Conservation (phyloP, 495 filamentous ascomycete species). For the Xylaria scruposa region DNA sequence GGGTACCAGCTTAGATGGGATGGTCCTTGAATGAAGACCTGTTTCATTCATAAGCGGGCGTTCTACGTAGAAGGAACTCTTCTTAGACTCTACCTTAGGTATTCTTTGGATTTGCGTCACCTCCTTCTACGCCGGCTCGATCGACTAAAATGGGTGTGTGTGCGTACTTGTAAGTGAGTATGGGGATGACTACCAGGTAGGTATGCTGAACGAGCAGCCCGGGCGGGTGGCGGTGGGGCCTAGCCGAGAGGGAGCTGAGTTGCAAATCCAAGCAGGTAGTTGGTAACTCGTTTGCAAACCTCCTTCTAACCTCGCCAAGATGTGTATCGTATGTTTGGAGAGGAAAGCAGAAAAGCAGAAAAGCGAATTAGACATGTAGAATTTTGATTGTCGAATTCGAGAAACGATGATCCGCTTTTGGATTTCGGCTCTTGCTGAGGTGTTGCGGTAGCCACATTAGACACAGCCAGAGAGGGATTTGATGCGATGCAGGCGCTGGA, state of each 20-base stretch:
- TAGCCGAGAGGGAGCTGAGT: slow-evolving; percentile 9
- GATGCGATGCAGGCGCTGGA: slow-evolving; percentile 6
- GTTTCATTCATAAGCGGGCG: neutral
- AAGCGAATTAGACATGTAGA: neutral
- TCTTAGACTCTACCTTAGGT: neutral
- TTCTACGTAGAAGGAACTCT: neutral
- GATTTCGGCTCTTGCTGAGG: neutral
- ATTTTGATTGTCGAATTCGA: neutral
- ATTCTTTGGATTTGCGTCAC: neutral
- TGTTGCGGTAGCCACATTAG: neutral
- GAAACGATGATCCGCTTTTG: neutral
- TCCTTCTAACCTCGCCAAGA: neutral
- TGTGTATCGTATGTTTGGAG: neutral
- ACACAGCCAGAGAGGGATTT: slow-evolving; percentile 13
- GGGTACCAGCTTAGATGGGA: neutral
- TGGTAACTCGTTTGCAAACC: neutral
- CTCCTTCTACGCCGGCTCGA: neutral
- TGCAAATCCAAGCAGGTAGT: neutral
- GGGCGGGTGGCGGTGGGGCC: slow-evolving; percentile 5
- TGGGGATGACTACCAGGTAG: too few relatives aligned
- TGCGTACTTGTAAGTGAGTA: neutral
- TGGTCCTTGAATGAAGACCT: neutral
- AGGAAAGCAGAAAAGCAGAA: neutral
- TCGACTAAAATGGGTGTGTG: neutral
- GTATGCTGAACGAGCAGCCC: neutral